These are phyloP conservation scores for Dendrobium chrysotoxum DNA, from an alignment of 106 monocot species.

Conservation along the genomic window DNA sequence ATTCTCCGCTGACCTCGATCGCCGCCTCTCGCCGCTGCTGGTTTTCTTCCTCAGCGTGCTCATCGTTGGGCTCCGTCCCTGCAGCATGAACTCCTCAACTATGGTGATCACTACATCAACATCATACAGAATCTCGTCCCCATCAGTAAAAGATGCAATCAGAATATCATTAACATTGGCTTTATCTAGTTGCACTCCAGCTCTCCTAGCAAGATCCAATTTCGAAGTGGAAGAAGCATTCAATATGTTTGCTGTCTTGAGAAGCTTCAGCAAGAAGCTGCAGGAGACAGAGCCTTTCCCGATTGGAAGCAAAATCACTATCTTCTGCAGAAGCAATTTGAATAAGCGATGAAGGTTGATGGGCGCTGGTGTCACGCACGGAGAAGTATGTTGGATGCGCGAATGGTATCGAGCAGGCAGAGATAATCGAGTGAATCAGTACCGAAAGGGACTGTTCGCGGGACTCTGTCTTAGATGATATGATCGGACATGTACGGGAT, in stretches of 20 bases:
- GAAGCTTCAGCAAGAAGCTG: constrained; percentile 53
- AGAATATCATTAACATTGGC: constrained; percentile 51
- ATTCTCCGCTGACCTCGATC: constrained; percentile 59
- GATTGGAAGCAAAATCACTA: constrained; percentile 50
- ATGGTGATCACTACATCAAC: constrained; percentile 62
- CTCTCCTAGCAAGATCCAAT: constrained; percentile 43
- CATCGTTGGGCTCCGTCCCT: constrained; percentile 42
- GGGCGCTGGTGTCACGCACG: too few relatives aligned
- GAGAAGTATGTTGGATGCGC: too few relatives aligned
- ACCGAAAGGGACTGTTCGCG: too few relatives aligned
- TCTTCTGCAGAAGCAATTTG: constrained; percentile 51
- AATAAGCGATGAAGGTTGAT: too few relatives aligned
- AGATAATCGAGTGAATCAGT: too few relatives aligned
- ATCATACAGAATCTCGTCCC: constrained; percentile 30
- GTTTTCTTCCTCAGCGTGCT: constrained; percentile 39
- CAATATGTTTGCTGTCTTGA: constrained; percentile 48
- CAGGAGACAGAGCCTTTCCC: constrained; percentile 57
- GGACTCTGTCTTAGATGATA: too few relatives aligned
- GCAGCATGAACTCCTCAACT: constrained; percentile 70
- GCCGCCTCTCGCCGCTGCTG: constrained; percentile 15
- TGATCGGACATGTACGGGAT: too few relatives aligned
- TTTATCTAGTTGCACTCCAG: constrained; percentile 58
- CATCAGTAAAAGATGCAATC: constrained; percentile 28
- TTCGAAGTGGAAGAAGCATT: constrained; percentile 36
- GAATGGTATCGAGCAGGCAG: too few relatives aligned